Conservation (phyloP, 371 early-diverging fungal genomes). For the Lichtheimia corymbifera region DNA sequence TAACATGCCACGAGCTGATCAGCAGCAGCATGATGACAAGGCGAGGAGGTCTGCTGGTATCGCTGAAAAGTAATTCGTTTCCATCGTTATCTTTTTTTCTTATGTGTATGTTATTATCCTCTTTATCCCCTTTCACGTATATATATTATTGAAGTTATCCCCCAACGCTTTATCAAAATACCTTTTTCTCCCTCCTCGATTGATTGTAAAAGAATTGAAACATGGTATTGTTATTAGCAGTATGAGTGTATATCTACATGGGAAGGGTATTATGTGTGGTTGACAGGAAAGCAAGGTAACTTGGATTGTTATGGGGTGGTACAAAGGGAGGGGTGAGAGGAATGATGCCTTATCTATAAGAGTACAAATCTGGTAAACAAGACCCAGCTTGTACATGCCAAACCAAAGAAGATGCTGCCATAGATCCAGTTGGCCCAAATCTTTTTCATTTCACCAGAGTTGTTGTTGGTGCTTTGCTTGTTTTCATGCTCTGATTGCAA, state of each 20-base stretch:
- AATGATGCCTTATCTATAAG: slow-evolving; percentile 10
- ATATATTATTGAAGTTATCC: slow-evolving; percentile 8
- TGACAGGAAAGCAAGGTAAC: too few species aligned
- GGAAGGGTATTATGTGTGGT: not conserved
- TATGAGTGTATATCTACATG: not conserved
- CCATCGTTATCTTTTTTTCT: slow-evolving; percentile 4
- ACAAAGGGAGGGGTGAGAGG: not conserved
- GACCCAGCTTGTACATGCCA: slow-evolving; percentile 52
- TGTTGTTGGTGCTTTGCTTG: slow-evolving; percentile 5
- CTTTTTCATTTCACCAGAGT: slow-evolving; percentile 5
- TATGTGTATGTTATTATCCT: slow-evolving; percentile 9
- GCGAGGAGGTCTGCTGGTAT: slow-evolving; percentile 15
- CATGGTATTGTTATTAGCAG: too few species aligned
- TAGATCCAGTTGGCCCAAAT: slow-evolving; percentile 49
- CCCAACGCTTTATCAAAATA: not conserved
- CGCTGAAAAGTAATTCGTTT: not conserved
- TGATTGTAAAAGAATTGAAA: too few species aligned
- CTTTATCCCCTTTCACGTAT: slow-evolving; percentile 9
- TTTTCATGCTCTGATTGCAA: slow-evolving; percentile 6
- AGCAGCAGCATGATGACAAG: slow-evolving; percentile 28
- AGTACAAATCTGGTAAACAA: slow-evolving; percentile 48
- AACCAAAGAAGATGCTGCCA: slow-evolving; percentile 33
- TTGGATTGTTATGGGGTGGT: too few species aligned
- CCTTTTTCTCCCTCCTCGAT: not conserved
- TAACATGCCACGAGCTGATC: slow-evolving; percentile 19